These are phyloP conservation scores for Aschersonia sp. DNA, from an alignment of 2,329 filamentous ascomycete genomes.

Conservation along the genomic window DNA sequence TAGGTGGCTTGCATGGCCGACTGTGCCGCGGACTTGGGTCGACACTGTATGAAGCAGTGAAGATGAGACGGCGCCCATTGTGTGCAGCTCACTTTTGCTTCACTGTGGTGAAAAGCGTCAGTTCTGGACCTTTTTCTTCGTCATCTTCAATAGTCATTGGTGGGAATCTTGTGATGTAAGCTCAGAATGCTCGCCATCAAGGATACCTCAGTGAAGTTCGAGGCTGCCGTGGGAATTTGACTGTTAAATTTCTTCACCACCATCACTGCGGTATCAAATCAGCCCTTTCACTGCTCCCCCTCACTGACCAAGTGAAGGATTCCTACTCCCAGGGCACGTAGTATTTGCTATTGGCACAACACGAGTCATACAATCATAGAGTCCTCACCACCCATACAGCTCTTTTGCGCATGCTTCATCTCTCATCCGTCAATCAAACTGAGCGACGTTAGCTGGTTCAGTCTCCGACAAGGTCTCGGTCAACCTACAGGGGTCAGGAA, in stretches of 20 bases:
- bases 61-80: background rate
- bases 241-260: too few species aligned
- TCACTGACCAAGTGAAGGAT: too few species aligned
- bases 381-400: background rate
- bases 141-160: too few species aligned
- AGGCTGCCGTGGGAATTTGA: too few species aligned
- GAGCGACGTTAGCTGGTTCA: conserved; percentile 2
- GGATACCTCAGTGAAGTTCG: too few species aligned
- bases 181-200: too few species aligned
- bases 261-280: too few species aligned
- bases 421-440: conserved; percentile 17
- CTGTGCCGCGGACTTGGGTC: background rate
- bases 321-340: too few species aligned
- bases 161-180: too few species aligned
- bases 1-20: background rate
- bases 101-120: background rate
- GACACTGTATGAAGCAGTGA: background rate
- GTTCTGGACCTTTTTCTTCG: background rate
- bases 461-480: background rate
- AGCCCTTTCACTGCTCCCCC: too few species aligned
- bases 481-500: conserved; percentile 75
- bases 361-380: background rate
- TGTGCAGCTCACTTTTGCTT: background rate
- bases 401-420: background rate
- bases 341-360: background rate